Evolutionary conservation across 2,329 filamentous ascomycete species (phyloP).

Genomic region (Cryphonectria radicalis): DNA sequence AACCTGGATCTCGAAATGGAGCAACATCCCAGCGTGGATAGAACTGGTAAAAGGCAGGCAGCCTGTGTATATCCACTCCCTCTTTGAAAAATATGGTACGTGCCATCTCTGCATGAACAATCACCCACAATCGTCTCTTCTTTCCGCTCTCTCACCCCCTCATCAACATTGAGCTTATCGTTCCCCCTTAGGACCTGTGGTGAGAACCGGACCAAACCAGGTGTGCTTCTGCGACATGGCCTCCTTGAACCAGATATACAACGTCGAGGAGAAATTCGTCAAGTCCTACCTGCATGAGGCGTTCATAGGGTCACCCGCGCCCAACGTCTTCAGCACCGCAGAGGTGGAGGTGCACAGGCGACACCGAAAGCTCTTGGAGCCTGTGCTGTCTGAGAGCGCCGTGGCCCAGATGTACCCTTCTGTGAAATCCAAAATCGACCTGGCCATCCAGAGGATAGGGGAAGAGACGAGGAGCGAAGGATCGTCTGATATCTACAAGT

Average conservation of each 20-base stretch:
- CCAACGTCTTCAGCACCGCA: slow-evolving; percentile 46
- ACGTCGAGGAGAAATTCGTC: slow-evolving; percentile 36
- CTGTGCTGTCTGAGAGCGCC: slow-evolving; percentile 43
- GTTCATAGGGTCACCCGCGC: slow-evolving; percentile 22
- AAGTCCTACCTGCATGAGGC: slow-evolving; percentile 36
- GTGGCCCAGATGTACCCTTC: slow-evolving; percentile 39
- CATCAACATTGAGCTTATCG: not conserved
- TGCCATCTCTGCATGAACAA: no score
- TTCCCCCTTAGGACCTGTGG: slow-evolving; percentile 31
- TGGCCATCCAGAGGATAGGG: slow-evolving; percentile 49
- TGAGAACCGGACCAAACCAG: slow-evolving; percentile 35
- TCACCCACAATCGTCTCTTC: not conserved
- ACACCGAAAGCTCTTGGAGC: slow-evolving; percentile 47
- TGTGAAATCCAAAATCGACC: slow-evolving; percentile 43
- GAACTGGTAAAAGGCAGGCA: slow-evolving; percentile 27
- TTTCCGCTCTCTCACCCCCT: not conserved
- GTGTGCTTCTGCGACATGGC: slow-evolving; percentile 35
- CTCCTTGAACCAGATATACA: slow-evolving; percentile 36
- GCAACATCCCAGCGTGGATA: slow-evolving; percentile 27
- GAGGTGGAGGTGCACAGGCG: slow-evolving; percentile 45
- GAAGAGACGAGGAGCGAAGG: slow-evolving; percentile 46
- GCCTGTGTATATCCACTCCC: slow-evolving; percentile 32
- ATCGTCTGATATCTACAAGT: slow-evolving; percentile 53
- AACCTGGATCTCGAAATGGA: slow-evolving; percentile 37
- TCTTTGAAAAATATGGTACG: slow-evolving; percentile 35